A percentile compares a stretch with the other conserved stretches of the same genome.
Conservation (phyloP, 768 basidiomycete species). For the Butyriboletus loyo region DNA sequence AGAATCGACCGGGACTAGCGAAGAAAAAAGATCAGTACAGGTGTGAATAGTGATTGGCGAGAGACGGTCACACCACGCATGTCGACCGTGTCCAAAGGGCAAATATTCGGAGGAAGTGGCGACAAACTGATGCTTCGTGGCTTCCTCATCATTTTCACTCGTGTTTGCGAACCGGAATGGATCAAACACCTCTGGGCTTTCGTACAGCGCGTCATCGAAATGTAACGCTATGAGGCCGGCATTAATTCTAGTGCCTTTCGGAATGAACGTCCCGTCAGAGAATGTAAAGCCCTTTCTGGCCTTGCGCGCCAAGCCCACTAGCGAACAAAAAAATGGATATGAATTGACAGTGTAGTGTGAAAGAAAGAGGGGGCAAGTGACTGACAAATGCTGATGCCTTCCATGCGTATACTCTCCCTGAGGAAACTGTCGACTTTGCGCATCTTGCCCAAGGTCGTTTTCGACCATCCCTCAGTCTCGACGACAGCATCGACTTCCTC, state of each 20-base stretch:
- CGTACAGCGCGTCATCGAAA: conserved; percentile 6
- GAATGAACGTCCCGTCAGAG: conserved; percentile 36
- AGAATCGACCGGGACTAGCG: too few relatives aligned
- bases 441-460: conserved; percentile 21
- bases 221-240: conserved; percentile 1
- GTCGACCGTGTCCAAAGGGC: too few relatives aligned
- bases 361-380: neutral
- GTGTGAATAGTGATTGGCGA: conserved; percentile 3
- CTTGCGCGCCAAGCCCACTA: conserved; percentile 34
- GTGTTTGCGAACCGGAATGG: too few relatives aligned
- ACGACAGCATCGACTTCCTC: too few relatives aligned
- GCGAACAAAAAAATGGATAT: too few relatives aligned
- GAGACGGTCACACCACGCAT: too few relatives aligned
- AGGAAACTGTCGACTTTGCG: conserved; percentile 36
- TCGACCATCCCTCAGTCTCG: neutral
- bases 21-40: neutral
- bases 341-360: neutral
- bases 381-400: conserved; percentile 3
- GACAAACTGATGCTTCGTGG: conserved; percentile 33
- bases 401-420: too few relatives aligned
- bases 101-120: too few relatives aligned
- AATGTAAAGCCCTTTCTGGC: conserved; percentile 31
- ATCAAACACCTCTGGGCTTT: too few relatives aligned
- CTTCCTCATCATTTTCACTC: conserved; percentile 32
- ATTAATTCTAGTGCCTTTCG: conserved; percentile 23